These are phyloP conservation scores for Xylariomycetidae sp. DNA, from an alignment of 2,329 filamentous ascomycete genomes.

Conservation along the genomic window DNA sequence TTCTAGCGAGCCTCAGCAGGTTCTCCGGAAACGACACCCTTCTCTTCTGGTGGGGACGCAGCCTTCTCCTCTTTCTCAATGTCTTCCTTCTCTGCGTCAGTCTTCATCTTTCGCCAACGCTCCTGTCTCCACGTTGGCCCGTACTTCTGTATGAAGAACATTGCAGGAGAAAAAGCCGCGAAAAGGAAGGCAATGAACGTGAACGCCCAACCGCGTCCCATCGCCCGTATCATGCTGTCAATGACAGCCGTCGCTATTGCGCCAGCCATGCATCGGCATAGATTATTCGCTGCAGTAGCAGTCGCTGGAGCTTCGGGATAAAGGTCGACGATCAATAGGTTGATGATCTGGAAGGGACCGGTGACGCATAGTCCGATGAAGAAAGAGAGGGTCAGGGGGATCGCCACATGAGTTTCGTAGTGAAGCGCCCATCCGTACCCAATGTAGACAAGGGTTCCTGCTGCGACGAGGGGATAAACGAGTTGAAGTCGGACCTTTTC, in stretches of 20 bases:
- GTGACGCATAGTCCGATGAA: constrained; percentile 54
- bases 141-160: constrained; percentile 44
- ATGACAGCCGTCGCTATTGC: constrained; percentile 57
- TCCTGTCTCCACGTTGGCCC: constrained; percentile 49
- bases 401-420: constrained; percentile 45
- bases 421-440: constrained; percentile 56
- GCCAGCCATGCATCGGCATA: constrained; percentile 57
- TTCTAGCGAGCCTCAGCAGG: too few relatives aligned
- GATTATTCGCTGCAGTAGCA: constrained; percentile 59
- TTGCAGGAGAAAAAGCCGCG: constrained; percentile 40
- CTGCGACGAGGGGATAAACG: constrained; percentile 47
- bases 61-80: constrained; percentile 23
- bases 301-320: constrained; percentile 58
- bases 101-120: constrained; percentile 36
- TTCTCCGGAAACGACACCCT: constrained; percentile 1
- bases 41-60: background rate
- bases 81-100: constrained; percentile 25
- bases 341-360: constrained; percentile 59
- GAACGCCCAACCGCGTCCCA: constrained; percentile 61
- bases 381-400: constrained; percentile 52
- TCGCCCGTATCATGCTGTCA: constrained; percentile 49
- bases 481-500: constrained; percentile 51
- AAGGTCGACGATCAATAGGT: constrained; percentile 59
- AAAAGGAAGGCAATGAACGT: constrained; percentile 53
- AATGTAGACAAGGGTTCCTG: constrained; percentile 49